Conservation (phyloP, 1,139 yeast species). For the Williopsis jadinii region DNA sequence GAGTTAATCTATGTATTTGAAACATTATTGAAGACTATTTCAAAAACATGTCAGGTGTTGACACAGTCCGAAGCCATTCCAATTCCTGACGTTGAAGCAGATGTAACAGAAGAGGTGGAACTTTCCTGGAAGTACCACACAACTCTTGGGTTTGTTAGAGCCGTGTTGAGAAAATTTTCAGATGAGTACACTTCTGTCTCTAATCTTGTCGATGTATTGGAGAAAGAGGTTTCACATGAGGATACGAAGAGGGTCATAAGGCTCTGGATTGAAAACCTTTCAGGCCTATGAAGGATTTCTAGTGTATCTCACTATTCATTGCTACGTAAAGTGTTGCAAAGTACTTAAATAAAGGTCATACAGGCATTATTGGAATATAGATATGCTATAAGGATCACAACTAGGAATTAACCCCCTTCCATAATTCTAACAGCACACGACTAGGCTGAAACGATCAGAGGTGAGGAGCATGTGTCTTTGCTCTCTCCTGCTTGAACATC, state of each 20-base stretch:
- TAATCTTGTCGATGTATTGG: slow-evolving; percentile 17
- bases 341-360: neutral
- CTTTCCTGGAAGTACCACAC: slow-evolving; percentile 32
- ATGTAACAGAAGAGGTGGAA: slow-evolving; percentile 17
- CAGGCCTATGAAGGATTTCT: slow-evolving; percentile 17
- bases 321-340: neutral
- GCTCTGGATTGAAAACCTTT: slow-evolving; percentile 29
- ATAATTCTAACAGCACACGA: too few relatives aligned
- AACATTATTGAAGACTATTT: slow-evolving; percentile 33
- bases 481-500: slow-evolving; percentile 17
- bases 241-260: slow-evolving; percentile 23
- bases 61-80: slow-evolving; percentile 26
- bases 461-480: neutral
- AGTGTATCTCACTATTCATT: neutral
- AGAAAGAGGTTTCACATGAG: slow-evolving; percentile 23
- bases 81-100: slow-evolving; percentile 23
- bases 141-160: slow-evolving; percentile 28
- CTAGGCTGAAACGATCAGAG: too few relatives aligned
- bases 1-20: slow-evolving; percentile 30
- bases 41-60: slow-evolving; percentile 12
- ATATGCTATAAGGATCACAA: too few relatives aligned
- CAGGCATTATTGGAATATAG: too few relatives aligned
- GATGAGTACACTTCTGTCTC: slow-evolving; percentile 25
- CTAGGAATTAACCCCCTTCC: too few relatives aligned
- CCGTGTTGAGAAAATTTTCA: slow-evolving; percentile 32